Evolutionary conservation across 176 grass and related monocot genomes (phyloP).

Genomic region (Triticum monococcum): DNA sequence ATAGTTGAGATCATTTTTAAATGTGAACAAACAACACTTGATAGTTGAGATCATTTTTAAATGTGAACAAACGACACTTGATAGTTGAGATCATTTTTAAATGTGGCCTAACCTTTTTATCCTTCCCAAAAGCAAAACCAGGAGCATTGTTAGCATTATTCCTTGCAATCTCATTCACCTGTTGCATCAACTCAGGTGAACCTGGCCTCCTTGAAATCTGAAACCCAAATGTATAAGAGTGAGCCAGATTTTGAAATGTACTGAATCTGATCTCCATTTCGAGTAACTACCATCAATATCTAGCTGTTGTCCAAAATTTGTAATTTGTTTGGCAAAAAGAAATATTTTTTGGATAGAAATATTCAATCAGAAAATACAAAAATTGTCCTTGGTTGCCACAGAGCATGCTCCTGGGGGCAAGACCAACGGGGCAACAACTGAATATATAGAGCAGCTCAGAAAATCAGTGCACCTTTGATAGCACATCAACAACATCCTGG

Average conservation of each 20-base stretch:
- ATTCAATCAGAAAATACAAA: not conserved
- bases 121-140: constrained; percentile 49
- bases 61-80: not conserved
- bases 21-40: not conserved
- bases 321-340: not conserved
- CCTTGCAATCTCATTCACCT: constrained; percentile 66
- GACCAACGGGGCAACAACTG: constrained; percentile 13
- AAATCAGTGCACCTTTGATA: constrained; percentile 55
- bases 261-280: not conserved
- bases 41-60: not conserved
- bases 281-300: not conserved
- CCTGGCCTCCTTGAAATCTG: constrained; percentile 76
- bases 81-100: not conserved
- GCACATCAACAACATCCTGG: constrained; percentile 60
- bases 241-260: not conserved
- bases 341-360: not conserved
- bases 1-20: too few relatives aligned
- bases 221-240: not conserved
- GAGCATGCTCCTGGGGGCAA: not conserved
- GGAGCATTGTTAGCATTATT: constrained; percentile 45
- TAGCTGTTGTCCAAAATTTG: not conserved
- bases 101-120: constrained; percentile 66
- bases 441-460: not conserved
- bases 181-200: constrained; percentile 70
- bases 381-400: not conserved